Percentiles rank a stretch among this genome's conserved stretches.
Evolutionary conservation across 2,329 filamentous ascomycete species (phyloP).

Genomic region (Colletotrichum simmondsii): DNA sequence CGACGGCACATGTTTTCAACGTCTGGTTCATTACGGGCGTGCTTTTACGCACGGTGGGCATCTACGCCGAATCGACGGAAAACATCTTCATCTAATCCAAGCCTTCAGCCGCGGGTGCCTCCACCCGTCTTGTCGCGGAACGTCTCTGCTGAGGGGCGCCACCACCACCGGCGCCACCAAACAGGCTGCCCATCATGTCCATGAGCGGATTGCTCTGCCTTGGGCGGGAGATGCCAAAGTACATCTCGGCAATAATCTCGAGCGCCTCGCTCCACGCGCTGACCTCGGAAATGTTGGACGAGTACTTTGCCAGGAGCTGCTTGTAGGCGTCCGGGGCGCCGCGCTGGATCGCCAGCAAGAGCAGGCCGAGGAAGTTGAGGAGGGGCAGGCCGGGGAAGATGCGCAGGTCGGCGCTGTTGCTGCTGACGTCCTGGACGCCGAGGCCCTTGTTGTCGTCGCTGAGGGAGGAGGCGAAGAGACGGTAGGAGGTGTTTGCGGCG

Average conservation of each 20-base stretch:
- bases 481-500: conserved; percentile 85
- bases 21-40: neutral
- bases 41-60: neutral
- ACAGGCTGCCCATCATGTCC: conserved; percentile 98
- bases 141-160: conserved; percentile 51
- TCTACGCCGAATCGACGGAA: neutral
- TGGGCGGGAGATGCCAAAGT: conserved; percentile 91
- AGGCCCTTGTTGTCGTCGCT: conserved; percentile 61
- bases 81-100: conserved; percentile 60
- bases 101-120: conserved; percentile 67
- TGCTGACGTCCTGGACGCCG: conserved; percentile 84
- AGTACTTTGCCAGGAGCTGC: conserved; percentile 85
- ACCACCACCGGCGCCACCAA: conserved; percentile 77
- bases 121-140: conserved; percentile 55
- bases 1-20: neutral
- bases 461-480: conserved; percentile 63
- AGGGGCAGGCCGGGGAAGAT: conserved; percentile 94
- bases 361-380: conserved; percentile 89
- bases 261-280: conserved; percentile 84
- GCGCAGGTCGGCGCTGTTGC: conserved; percentile 76
- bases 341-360: conserved; percentile 86
- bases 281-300: conserved; percentile 79
- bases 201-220: conserved; percentile 91
- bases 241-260: conserved; percentile 93
- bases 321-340: conserved; percentile 82